These are phyloP conservation scores for Ehretia macrophylla DNA, from an alignment of 257 asterid species.

Conservation along the genomic window DNA sequence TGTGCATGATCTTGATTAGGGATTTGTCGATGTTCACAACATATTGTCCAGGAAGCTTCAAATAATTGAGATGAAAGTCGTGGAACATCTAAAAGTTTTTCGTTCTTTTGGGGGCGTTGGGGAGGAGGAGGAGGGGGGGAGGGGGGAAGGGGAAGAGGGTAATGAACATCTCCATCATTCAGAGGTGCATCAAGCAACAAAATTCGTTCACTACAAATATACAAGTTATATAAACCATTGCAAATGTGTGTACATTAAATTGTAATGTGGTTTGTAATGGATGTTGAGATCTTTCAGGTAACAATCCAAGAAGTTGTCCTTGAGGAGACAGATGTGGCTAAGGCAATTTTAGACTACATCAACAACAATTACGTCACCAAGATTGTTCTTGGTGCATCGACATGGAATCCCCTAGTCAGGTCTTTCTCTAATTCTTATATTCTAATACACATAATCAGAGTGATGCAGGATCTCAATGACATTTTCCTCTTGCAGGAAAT, in stretches of 20 bases:
- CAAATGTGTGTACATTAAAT: neutral
- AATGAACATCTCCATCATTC: no score
- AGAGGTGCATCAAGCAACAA: no score
- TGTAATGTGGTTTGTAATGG: neutral
- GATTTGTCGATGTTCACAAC: no score
- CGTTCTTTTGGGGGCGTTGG: no score
- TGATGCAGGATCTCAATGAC: neutral
- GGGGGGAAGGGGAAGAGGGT: no score
- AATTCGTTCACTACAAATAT: no score
- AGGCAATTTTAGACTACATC: slow-evolving; percentile 54
- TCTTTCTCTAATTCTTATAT: slow-evolving; percentile 8
- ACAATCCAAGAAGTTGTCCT: slow-evolving; percentile 44
- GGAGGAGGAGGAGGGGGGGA: no score
- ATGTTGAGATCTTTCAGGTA: slow-evolving; percentile 31
- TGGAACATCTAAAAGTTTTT: no score
- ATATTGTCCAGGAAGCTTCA: no score
- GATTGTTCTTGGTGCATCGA: slow-evolving; percentile 67
- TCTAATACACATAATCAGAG: neutral
- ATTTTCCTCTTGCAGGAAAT: slow-evolving; percentile 30
- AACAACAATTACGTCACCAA: slow-evolving; percentile 34
- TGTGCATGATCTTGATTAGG: no score
- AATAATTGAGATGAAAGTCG: no score
- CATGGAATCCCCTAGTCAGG: slow-evolving; percentile 40
- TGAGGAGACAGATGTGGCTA: slow-evolving; percentile 51
- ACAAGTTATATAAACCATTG: no score